Evolutionary conservation across 805 yeast genomes (phyloP).

Genomic region (Nakazawaea ernobii): DNA sequence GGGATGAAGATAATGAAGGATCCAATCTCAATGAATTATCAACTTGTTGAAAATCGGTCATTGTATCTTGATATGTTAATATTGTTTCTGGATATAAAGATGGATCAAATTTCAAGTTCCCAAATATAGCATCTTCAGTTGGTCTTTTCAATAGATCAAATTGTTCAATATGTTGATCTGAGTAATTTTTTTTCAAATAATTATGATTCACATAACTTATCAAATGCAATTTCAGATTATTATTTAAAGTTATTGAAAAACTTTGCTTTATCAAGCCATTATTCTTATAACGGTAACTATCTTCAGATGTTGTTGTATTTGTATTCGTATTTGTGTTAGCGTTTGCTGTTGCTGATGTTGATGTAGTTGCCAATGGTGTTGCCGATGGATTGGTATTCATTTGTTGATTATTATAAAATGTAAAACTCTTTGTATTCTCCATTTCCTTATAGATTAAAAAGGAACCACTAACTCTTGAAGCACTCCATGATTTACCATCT

Average conservation of each 20-base stretch:
- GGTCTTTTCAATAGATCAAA: conserved; percentile 30
- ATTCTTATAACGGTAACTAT: conserved; percentile 34
- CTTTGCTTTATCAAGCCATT: conserved; percentile 63
- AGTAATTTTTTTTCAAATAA: conserved; percentile 11
- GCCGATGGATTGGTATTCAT: too few relatives aligned
- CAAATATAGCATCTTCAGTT: conserved; percentile 34
- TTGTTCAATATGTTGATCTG: conserved; percentile 22
- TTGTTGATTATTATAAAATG: not conserved
- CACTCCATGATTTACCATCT: conserved; percentile 70
- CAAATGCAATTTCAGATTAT: conserved; percentile 51
- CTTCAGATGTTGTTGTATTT: conserved; percentile 11
- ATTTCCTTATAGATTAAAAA: conserved; percentile 61
- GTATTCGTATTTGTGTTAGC: not conserved
- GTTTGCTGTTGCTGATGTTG: conserved; percentile 1
- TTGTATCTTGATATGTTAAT: conserved; percentile 11
- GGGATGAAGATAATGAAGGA: not conserved
- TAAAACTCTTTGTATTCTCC: conserved; percentile 26
- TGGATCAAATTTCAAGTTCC: conserved; percentile 16
- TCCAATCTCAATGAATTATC: not conserved
- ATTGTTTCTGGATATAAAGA: conserved; percentile 18
- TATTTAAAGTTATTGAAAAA: conserved; percentile 48
- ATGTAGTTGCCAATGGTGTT: not conserved
- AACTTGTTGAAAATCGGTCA: conserved; percentile 8
- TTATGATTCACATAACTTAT: conserved; percentile 42
- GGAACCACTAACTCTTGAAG: conserved; percentile 61